Evolutionary conservation across 306 rosid species (phyloP).

Genomic region (Quercus engelmannii): DNA sequence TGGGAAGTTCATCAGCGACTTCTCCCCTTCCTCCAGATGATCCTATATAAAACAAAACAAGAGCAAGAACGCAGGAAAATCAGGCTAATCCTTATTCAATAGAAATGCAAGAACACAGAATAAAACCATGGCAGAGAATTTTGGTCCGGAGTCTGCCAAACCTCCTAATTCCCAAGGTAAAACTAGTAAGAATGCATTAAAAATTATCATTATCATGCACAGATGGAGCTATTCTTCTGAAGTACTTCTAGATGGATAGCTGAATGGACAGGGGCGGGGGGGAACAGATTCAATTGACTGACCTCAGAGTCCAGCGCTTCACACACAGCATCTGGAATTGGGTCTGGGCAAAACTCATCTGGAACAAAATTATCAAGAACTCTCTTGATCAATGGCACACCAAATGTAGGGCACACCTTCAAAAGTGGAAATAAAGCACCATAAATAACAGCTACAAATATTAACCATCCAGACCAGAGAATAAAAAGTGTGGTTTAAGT

Average conservation of each 20-base stretch:
- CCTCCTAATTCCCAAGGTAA: background rate
- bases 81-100: background rate
- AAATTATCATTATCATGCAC: background rate
- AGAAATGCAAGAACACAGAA: background rate
- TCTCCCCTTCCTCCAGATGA: constrained; percentile 43
- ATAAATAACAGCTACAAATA: constrained; percentile 20
- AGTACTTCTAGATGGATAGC: background rate
- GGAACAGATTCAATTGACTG: constrained; percentile 16
- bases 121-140: background rate
- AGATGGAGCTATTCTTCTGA: background rate
- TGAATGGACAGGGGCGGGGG: too few species aligned
- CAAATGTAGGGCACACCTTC: constrained; percentile 91
- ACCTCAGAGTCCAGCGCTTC: constrained; percentile 82
- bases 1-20: constrained; percentile 55
- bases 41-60: constrained; percentile 42
- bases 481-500: constrained; percentile 10
- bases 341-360: constrained; percentile 93
- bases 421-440: constrained; percentile 20
- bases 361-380: constrained; percentile 71
- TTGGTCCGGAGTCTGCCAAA: background rate
- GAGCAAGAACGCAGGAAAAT: background rate
- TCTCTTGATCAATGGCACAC: constrained; percentile 67
- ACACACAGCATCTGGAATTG: constrained; percentile 64
- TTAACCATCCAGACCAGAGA: background rate
- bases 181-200: background rate